These are phyloP conservation scores for Talaromyces sp. DNA, from an alignment of 2,329 filamentous ascomycete species.

Conservation along the genomic window DNA sequence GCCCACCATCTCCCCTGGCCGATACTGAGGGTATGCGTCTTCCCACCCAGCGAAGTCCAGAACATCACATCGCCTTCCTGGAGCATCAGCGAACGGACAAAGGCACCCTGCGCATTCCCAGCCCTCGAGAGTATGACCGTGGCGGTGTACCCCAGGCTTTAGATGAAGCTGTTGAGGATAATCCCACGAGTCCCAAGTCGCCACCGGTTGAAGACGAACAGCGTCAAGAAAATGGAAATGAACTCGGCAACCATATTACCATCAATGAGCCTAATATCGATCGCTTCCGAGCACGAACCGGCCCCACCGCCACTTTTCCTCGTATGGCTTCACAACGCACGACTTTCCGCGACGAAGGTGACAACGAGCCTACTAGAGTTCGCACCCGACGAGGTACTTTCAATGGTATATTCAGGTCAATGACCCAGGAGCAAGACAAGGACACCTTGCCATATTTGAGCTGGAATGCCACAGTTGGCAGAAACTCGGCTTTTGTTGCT, in stretches of 20 bases:
- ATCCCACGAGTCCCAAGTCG: conserved; percentile 25
- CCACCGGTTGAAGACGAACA: conserved; percentile 24
- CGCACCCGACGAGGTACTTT: conserved; percentile 32
- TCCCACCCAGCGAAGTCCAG: conserved; percentile 55
- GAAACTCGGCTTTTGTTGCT: conserved; percentile 89
- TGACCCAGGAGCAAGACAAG: conserved; percentile 36
- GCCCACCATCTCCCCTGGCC: conserved; percentile 42
- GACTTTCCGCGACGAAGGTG: conserved; percentile 30
- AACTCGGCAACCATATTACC: conserved; percentile 43
- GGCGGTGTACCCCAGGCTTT: conserved; percentile 68
- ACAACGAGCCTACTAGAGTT: conserved; percentile 26
- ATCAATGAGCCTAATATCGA: conserved; percentile 46
- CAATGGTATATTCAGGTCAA: conserved; percentile 32
- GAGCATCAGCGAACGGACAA: conserved; percentile 76
- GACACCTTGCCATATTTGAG: conserved; percentile 82
- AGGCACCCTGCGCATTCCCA: conserved; percentile 80
- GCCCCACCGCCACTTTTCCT: conserved; percentile 34
- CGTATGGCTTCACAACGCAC: conserved; percentile 38
- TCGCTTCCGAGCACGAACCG: conserved; percentile 33
- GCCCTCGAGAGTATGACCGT: conserved; percentile 82
- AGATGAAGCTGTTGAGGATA: conserved; percentile 41
- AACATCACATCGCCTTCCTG: conserved; percentile 83
- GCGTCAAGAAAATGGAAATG: conserved; percentile 25
- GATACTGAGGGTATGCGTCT: conserved; percentile 55
- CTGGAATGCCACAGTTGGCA: conserved; percentile 85